These are phyloP conservation scores for Malassezia equina DNA, from an alignment of 1,284 basidiomycete species.

Conservation along the genomic window DNA sequence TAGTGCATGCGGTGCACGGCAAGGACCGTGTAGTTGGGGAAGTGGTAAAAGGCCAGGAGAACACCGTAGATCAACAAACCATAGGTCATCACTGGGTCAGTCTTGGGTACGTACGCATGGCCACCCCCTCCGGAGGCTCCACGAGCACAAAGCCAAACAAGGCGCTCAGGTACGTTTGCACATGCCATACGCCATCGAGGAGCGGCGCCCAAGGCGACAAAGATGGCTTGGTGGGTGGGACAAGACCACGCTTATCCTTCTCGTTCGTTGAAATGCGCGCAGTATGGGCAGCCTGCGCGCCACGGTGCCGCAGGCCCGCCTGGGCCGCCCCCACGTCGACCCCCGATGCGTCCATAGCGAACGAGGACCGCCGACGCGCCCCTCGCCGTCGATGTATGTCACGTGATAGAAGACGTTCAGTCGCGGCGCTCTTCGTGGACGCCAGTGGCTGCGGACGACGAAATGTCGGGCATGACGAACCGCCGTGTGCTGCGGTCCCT, in stretches of 20 bases:
- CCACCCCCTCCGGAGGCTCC: conserved; percentile 5
- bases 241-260: background rate
- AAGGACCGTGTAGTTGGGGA: conserved; percentile 4
- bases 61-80: background rate
- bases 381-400: background rate
- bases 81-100: conserved; percentile 11
- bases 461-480: conserved; percentile 14
- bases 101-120: conserved; percentile 2
- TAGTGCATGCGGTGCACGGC: conserved; percentile 15
- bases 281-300: background rate
- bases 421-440: background rate
- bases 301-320: background rate
- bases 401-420: background rate
- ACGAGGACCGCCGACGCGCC: background rate
- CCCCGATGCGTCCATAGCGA: background rate
- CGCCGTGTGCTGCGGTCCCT: conserved; percentile 43
- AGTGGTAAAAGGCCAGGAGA: conserved; percentile 1
- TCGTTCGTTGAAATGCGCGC: no score
- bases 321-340: background rate
- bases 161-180: background rate
- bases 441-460: background rate
- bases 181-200: background rate
- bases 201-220: background rate
- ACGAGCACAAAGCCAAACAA: conserved; percentile 1
- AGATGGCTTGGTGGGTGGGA: background rate